phyloP scores from a whole-genome alignment of 2,329 filamentous ascomycete species.

The Zymoseptoria crescenta region DNA sequence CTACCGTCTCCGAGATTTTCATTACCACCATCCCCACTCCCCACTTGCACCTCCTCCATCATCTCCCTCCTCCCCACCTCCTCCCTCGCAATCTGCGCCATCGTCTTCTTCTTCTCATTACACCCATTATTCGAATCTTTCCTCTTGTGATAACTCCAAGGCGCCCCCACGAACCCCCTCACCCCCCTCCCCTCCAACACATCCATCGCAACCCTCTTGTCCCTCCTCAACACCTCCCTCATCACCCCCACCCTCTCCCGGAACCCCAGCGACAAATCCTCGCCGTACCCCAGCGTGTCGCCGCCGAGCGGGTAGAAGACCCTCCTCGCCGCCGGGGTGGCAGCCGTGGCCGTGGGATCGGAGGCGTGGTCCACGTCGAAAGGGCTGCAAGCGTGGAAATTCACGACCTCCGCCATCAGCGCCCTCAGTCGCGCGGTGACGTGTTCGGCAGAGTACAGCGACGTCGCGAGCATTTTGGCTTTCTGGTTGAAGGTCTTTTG shows the following conservation, averaged over 20 bases:
- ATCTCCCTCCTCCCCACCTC: background rate
- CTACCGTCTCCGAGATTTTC: no score
- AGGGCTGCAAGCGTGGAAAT: no score
- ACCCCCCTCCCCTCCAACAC: slow-evolving; percentile 18
- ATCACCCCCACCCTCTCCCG: background rate
- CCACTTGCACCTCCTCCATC: background rate
- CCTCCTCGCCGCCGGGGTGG: background rate
- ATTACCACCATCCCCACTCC: no score
- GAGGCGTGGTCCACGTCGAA: no score
- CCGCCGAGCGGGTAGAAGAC: slow-evolving; percentile 13
- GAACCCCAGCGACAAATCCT: background rate
- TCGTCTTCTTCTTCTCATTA: slow-evolving; percentile 16
- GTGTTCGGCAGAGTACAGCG: slow-evolving; percentile 4
- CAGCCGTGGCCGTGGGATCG: no score
- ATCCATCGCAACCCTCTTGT: slow-evolving; percentile 15
- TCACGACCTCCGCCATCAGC: slow-evolving; percentile 10
- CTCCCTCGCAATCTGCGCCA: slow-evolving; percentile 15
- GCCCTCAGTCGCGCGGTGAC: slow-evolving; percentile 15
- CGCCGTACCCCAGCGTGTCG: slow-evolving; percentile 10
- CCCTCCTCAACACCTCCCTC: background rate
- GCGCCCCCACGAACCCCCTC: slow-evolving; percentile 13
- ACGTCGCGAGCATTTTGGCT: slow-evolving; percentile 6
- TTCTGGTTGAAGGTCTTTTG: slow-evolving; percentile 16
- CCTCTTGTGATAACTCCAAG: slow-evolving; percentile 10
- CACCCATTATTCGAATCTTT: slow-evolving; percentile 16